Percentiles rank a stretch among this genome's conserved stretches.
These are phyloP conservation scores for Ehretia macrophylla DNA, from an alignment of 257 asterid genomes.

Conservation along the genomic window DNA sequence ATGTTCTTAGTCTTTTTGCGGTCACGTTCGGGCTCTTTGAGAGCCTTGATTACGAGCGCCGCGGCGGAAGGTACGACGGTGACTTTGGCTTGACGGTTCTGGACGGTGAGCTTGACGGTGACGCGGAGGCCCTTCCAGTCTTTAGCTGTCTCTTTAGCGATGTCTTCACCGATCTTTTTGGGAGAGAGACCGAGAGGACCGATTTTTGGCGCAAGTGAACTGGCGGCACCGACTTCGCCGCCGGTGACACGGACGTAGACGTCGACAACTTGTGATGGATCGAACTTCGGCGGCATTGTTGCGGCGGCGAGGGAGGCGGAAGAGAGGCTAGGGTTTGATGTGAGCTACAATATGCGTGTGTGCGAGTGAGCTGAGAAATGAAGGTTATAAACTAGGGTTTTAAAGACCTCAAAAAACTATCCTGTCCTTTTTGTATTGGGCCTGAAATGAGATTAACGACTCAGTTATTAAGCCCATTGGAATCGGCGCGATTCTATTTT, in stretches of 20 bases:
- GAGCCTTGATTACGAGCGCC: constrained; percentile 67
- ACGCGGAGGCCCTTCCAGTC: constrained; percentile 75
- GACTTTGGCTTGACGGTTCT: constrained; percentile 68
- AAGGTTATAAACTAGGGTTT: constrained; percentile 26
- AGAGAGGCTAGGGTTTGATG: constrained; percentile 29
- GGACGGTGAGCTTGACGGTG: constrained; percentile 62
- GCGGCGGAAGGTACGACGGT: constrained; percentile 71
- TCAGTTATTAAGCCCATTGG: background rate
- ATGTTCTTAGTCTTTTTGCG: constrained; percentile 65
- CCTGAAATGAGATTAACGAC: background rate
- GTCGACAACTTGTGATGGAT: constrained; percentile 65
- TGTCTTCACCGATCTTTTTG: constrained; percentile 67
- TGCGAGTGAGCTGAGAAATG: background rate
- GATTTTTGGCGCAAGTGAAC: constrained; percentile 72
- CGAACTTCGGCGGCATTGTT: constrained; percentile 71
- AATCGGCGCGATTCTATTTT: background rate
- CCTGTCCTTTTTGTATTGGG: background rate
- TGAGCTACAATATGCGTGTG: background rate
- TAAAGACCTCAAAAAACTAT: background rate
- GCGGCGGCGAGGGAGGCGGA: constrained; percentile 1
- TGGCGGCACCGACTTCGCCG: constrained; percentile 70
- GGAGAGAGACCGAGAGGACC: constrained; percentile 78
- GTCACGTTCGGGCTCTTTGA: constrained; percentile 72
- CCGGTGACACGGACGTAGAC: constrained; percentile 76
- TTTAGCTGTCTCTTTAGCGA: constrained; percentile 65